Conservation (phyloP, 2,329 filamentous ascomycete genomes). For the Onygenales sp. region DNA sequence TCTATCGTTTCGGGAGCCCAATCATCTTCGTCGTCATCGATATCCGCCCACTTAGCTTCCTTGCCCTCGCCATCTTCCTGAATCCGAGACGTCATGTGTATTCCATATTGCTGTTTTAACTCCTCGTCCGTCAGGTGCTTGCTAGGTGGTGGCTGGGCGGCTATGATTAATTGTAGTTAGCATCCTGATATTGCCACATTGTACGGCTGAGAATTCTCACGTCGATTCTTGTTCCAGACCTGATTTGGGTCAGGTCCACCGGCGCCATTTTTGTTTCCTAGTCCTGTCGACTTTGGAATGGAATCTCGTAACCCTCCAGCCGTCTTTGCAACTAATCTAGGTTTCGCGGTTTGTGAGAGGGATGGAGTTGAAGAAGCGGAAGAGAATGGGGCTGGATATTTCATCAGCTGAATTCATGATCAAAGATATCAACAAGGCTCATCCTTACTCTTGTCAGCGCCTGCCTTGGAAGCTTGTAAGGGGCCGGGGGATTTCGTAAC, state of each 20-base stretch:
- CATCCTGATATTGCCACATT: background rate
- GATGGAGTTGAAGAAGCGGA: constrained; percentile 28
- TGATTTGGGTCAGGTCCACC: constrained; percentile 56
- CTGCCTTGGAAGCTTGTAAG: constrained; percentile 39
- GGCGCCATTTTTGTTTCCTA: constrained; percentile 35
- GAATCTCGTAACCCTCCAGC: constrained; percentile 44
- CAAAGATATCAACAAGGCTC: constrained; percentile 1
- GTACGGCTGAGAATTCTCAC: constrained; percentile 27
- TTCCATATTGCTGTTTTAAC: constrained; percentile 59
- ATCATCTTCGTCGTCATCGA: constrained; percentile 60
- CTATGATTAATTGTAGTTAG: constrained; percentile 20
- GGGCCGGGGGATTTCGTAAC: constrained; percentile 52
- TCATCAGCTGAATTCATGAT: background rate
- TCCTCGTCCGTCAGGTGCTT: constrained; percentile 61
- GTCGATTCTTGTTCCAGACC: constrained; percentile 62
- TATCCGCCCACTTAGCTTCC: constrained; percentile 59
- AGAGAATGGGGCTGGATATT: constrained; percentile 22
- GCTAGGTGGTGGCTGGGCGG: constrained; percentile 45
- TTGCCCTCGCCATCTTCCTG: constrained; percentile 53
- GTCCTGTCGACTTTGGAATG: constrained; percentile 39
- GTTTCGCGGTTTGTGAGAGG: constrained; percentile 37
- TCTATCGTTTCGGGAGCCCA: constrained; percentile 60
- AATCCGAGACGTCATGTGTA: constrained; percentile 56
- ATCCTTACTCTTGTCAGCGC: constrained; percentile 44
- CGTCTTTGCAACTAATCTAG: constrained; percentile 55